Percentiles rank a stretch among this genome's conserved stretches.
Conservation (phyloP, 768 basidiomycete genomes). For the Boletus reticulatus region DNA sequence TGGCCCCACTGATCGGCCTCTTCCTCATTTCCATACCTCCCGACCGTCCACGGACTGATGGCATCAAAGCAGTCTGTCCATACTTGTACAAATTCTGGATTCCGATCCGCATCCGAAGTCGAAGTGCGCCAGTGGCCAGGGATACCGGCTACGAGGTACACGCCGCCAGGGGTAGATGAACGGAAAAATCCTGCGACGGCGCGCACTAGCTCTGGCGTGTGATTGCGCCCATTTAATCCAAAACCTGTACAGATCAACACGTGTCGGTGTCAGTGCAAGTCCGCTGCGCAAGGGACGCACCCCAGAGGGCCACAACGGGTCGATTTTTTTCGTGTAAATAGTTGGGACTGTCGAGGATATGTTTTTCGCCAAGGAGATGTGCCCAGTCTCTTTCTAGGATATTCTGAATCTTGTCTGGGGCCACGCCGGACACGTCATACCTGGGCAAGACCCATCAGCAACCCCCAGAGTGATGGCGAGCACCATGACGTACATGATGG, state of each 20-base stretch:
- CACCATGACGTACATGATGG: constrained; percentile 69
- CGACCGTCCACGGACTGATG: constrained; percentile 82
- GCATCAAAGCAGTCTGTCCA: constrained; percentile 81
- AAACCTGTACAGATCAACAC: constrained; percentile 46
- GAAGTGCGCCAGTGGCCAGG: constrained; percentile 78
- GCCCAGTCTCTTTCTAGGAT: constrained; percentile 72
- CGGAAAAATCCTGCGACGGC: constrained; percentile 58
- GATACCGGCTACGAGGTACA: constrained; percentile 69
- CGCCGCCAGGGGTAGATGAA: constrained; percentile 65
- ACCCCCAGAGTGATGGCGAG: not conserved
- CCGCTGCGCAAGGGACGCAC: constrained; percentile 25
- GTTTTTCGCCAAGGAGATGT: constrained; percentile 62
- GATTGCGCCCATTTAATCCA: constrained; percentile 60
- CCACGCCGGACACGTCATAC: constrained; percentile 84
- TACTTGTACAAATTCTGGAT: constrained; percentile 62
- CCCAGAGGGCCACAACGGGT: constrained; percentile 77
- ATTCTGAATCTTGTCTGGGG: constrained; percentile 62
- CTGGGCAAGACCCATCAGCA: constrained; percentile 33
- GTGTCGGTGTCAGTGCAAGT: not conserved
- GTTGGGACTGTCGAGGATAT: constrained; percentile 65
- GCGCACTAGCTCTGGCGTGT: constrained; percentile 58
- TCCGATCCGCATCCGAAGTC: constrained; percentile 63
- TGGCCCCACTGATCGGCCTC: constrained; percentile 65
- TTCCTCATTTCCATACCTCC: constrained; percentile 57
- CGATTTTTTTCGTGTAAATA: constrained; percentile 70